A percentile compares a stretch with the other conserved stretches of the same genome.
Evolutionary conservation across 371 early-diverging fungal species (phyloP).

Genomic region (Actinomortierella wolfii): DNA sequence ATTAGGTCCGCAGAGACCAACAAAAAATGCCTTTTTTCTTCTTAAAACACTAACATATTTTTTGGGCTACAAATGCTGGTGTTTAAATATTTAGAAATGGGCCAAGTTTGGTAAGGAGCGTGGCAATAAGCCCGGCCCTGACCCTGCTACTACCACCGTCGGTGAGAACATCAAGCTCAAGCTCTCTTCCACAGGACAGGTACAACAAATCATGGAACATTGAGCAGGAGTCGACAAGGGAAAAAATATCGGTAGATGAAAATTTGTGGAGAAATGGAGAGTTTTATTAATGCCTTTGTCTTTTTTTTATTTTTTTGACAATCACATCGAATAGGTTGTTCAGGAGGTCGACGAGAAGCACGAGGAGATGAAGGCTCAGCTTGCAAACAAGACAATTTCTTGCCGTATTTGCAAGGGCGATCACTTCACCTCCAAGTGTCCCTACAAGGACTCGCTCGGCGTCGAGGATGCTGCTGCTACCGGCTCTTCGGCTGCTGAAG

Average conservation of each 20-base stretch:
- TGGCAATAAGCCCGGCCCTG: constrained; percentile 80
- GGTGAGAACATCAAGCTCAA: constrained; percentile 91
- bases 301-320: not conserved
- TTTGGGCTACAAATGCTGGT: not conserved
- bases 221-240: not conserved
- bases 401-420: constrained; percentile 97
- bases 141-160: constrained; percentile 86
- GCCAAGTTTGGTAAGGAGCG: constrained; percentile 82
- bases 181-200: constrained; percentile 68
- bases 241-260: not conserved
- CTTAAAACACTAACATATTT: not conserved
- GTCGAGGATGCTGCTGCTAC: constrained; percentile 63
- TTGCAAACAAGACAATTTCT: constrained; percentile 82
- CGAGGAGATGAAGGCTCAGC: constrained; percentile 45
- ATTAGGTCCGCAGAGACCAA: too few relatives aligned
- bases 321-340: constrained; percentile 31
- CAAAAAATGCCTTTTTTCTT: not conserved
- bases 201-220: not conserved
- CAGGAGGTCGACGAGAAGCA: constrained; percentile 65
- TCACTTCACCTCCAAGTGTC: constrained; percentile 96
- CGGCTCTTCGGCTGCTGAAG: constrained; percentile 15
- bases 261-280: not conserved
- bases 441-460: constrained; percentile 93
- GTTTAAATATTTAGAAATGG: constrained; percentile 57
- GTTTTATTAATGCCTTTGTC: not conserved